These are phyloP conservation scores for Haplosporangium gracile DNA, from an alignment of 192 early-diverging fungal genomes.

Conservation along the genomic window DNA sequence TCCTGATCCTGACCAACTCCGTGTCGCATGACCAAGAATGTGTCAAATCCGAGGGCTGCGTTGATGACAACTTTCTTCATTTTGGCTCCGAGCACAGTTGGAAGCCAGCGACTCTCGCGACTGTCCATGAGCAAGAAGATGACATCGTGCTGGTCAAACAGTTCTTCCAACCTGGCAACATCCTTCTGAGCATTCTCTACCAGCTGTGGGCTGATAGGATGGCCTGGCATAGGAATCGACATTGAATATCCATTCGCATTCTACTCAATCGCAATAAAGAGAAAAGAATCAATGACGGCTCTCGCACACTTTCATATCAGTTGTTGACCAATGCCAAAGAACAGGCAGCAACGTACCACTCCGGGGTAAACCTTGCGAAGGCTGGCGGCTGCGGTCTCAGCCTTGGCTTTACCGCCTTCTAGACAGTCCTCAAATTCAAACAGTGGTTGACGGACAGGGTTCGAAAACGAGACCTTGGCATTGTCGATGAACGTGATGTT, in stretches of 20 bases:
- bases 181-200: slow-evolving; percentile 58
- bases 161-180: slow-evolving; percentile 64
- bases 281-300: neutral
- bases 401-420: slow-evolving; percentile 90
- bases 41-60: slow-evolving; percentile 96
- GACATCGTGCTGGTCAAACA: slow-evolving; percentile 86
- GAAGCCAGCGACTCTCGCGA: slow-evolving; percentile 96
- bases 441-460: slow-evolving; percentile 95
- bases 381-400: slow-evolving; percentile 83
- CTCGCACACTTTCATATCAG: neutral
- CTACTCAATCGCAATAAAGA: slow-evolving; percentile 38
- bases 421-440: slow-evolving; percentile 92
- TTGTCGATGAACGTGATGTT: slow-evolving; percentile 96
- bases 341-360: slow-evolving; percentile 65
- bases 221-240: slow-evolving; percentile 98
- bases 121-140: slow-evolving; percentile 95
- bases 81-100: slow-evolving; percentile 84
- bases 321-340: neutral
- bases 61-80: slow-evolving; percentile 90
- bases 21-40: slow-evolving; percentile 96
- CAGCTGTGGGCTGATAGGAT: slow-evolving; percentile 66
- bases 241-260: slow-evolving; percentile 77
- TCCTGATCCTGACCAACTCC: slow-evolving; percentile 67
- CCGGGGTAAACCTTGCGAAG: slow-evolving; percentile 85
- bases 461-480: slow-evolving; percentile 93